These are phyloP conservation scores for Dioscorea dumetorum DNA, from an alignment of 106 monocot species.

Conservation along the genomic window DNA sequence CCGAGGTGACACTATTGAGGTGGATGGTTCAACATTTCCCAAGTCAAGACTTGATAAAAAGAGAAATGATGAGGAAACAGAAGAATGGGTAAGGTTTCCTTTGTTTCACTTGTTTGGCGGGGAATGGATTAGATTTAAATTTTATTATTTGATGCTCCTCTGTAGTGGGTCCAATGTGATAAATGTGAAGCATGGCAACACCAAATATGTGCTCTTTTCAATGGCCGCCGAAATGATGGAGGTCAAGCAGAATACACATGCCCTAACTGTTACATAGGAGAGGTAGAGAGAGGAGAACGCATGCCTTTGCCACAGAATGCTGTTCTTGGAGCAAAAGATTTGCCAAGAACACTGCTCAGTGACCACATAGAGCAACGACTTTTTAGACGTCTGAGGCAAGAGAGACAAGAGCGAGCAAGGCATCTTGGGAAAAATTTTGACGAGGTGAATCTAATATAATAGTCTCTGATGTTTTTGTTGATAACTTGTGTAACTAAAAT, in stretches of 20 bases:
- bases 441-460: constrained; percentile 45
- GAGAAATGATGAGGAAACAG: constrained; percentile 91
- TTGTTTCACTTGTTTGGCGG: not conserved
- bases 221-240: constrained; percentile 94
- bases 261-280: constrained; percentile 87
- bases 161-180: constrained; percentile 99
- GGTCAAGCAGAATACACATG: constrained; percentile 97
- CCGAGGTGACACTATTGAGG: constrained; percentile 78
- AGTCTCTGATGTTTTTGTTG: not conserved
- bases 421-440: constrained; percentile 68
- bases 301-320: constrained; percentile 89
- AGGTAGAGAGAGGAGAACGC: constrained; percentile 82
- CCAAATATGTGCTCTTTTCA: constrained; percentile 98
- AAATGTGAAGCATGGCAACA: constrained; percentile 99
- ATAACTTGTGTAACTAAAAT: not conserved
- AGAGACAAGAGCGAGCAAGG: constrained; percentile 78
- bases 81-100: constrained; percentile 72
- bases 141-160: not conserved
- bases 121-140: not conserved
- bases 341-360: constrained; percentile 83
- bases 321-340: constrained; percentile 98
- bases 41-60: constrained; percentile 90
- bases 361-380: constrained; percentile 90
- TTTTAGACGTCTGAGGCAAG: constrained; percentile 62
- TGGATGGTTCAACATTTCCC: constrained; percentile 46